phyloP scores from a whole-genome alignment of 495 filamentous ascomycete species.

The Podospora appendiculata region DNA sequence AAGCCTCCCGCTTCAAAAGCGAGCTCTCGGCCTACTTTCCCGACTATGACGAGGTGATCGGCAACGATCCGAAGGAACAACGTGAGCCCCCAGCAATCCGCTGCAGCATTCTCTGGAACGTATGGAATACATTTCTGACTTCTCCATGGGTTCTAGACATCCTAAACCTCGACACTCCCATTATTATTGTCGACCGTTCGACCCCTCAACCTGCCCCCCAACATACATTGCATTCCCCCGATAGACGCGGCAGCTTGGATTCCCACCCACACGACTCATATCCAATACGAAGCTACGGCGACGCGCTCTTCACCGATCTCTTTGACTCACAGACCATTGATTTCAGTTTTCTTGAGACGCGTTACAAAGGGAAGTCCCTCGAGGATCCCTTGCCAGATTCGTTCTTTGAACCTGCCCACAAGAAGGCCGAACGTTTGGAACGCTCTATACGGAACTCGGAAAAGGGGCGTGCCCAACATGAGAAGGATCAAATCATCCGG shows the following conservation, averaged over 20 bases:
- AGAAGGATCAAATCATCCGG: conserved; percentile 79
- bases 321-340: conserved; percentile 28
- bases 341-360: conserved; percentile 41
- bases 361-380: conserved; percentile 27
- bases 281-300: conserved; percentile 39
- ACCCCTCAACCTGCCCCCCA: conserved; percentile 17
- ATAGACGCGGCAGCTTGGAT: conserved; percentile 15
- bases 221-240: conserved; percentile 13
- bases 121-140: conserved; percentile 29
- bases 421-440: conserved; percentile 76
- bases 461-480: conserved; percentile 83
- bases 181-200: conserved; percentile 48
- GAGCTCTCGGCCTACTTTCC: conserved; percentile 82
- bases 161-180: conserved; percentile 52
- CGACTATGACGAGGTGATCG: conserved; percentile 86
- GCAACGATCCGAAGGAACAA: conserved; percentile 65
- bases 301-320: conserved; percentile 38
- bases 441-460: conserved; percentile 91
- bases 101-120: not conserved
- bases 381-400: conserved; percentile 65
- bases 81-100: conserved; percentile 44
- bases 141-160: conserved; percentile 35
- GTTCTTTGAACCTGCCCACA: conserved; percentile 61
- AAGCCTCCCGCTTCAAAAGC: conserved; percentile 64
- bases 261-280: conserved; percentile 13